Conservation (phyloP, 108 stramenopile genomes). For the Conticribra weissflogii region DNA sequence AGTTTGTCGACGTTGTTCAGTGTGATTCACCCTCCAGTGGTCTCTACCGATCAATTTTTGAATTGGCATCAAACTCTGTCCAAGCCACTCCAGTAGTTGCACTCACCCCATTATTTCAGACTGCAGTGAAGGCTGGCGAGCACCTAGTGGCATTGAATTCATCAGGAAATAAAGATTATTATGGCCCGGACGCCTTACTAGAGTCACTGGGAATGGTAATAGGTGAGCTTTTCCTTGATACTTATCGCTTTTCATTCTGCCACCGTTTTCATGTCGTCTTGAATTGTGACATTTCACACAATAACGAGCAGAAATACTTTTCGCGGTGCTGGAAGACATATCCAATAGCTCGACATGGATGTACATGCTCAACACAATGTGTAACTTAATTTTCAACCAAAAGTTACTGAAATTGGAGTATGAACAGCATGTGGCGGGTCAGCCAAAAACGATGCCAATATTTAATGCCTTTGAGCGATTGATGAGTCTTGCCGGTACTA, state of each 20-base stretch:
- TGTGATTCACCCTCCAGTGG: no score
- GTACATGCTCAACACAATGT: constrained; percentile 80
- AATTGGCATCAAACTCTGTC: constrained; percentile 51
- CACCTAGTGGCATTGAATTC: constrained; percentile 28
- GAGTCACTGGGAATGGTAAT: constrained; percentile 52
- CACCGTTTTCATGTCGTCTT: neutral
- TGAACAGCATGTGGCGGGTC: constrained; percentile 25
- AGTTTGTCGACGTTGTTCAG: no score
- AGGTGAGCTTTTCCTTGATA: constrained; percentile 1
- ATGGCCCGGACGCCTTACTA: no score
- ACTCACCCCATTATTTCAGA: constrained; percentile 65
- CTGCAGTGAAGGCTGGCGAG: constrained; percentile 34
- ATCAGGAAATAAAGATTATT: constrained; percentile 6
- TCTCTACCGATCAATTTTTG: constrained; percentile 36
- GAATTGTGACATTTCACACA: neutral
- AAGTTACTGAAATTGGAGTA: constrained; percentile 65
- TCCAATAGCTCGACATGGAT: constrained; percentile 45
- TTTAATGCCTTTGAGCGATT: constrained; percentile 67
- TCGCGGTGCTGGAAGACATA: constrained; percentile 60
- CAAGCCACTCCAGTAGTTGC: constrained; percentile 65
- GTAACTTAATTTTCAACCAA: constrained; percentile 66
- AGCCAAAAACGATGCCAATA: constrained; percentile 54
- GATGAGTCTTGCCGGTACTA: constrained; percentile 58
- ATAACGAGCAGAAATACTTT: constrained; percentile 25
- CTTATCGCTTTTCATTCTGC: neutral